A percentile compares a stretch with the other conserved stretches of the same genome.
phyloP scores from a whole-genome alignment of 305 asterid species.

The Fraxinus greggii region DNA sequence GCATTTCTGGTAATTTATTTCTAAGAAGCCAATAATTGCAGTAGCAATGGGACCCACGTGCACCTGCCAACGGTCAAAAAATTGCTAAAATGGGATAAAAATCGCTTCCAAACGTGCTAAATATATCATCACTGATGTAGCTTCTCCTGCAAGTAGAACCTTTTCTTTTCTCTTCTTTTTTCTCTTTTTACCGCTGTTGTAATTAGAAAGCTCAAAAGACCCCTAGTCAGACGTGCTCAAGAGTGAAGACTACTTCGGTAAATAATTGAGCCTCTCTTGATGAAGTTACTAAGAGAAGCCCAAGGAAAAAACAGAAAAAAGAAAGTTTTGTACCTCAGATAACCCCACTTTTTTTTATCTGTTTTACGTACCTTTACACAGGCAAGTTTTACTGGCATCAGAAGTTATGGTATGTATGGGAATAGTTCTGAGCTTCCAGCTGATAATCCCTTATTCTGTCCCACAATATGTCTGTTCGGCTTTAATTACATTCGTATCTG shows the following conservation, averaged over 20 bases:
- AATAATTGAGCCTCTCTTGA: background rate
- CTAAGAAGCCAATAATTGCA: background rate
- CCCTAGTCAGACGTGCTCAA: background rate
- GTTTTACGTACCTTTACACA: constrained; percentile 20
- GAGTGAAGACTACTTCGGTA: background rate
- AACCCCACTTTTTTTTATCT: background rate
- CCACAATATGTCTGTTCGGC: constrained; percentile 69
- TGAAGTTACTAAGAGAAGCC: background rate
- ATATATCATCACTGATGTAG: background rate
- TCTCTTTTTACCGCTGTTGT: background rate
- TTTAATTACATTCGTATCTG: constrained; percentile 65
- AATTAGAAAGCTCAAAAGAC: background rate
- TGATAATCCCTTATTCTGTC: constrained; percentile 52
- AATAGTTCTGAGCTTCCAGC: constrained; percentile 58
- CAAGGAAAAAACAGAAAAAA: background rate
- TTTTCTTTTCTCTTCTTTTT: background rate
- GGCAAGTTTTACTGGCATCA: constrained; percentile 75
- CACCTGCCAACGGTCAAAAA: too few relatives aligned
- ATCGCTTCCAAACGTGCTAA: background rate
- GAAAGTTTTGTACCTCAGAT: background rate
- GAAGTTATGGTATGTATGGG: constrained; percentile 65
- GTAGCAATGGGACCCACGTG: background rate
- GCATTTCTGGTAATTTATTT: background rate
- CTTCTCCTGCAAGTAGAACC: background rate
- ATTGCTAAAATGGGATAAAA: too few relatives aligned